Evolutionary conservation across 306 rosid species (phyloP).

Genomic region (Lathyrus tuberosus): DNA sequence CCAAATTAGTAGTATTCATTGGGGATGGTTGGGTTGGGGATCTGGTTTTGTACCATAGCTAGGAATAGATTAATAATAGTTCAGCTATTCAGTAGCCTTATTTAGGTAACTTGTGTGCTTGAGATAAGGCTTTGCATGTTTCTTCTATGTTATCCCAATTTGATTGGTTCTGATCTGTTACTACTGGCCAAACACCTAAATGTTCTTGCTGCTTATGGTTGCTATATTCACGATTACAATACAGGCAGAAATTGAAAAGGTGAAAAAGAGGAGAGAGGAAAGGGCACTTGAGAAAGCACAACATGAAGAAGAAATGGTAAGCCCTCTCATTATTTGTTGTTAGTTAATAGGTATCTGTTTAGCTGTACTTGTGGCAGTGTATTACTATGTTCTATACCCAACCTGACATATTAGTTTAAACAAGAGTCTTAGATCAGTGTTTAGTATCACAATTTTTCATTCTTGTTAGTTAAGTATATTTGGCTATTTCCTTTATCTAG

Average conservation of each 20-base stretch:
- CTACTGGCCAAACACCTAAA: slow-evolving; percentile 16
- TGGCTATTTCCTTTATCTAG: slow-evolving; percentile 14
- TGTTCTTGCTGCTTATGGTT: slow-evolving; percentile 14
- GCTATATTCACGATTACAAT: slow-evolving; percentile 36
- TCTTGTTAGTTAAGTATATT: background rate
- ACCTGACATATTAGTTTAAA: slow-evolving; percentile 4
- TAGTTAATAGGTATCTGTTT: slow-evolving; percentile 12
- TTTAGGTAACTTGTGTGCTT: slow-evolving; percentile 2
- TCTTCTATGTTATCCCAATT: slow-evolving; percentile 27
- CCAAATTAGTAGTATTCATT: background rate
- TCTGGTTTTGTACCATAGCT: slow-evolving; percentile 23
- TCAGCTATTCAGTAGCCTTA: slow-evolving; percentile 16
- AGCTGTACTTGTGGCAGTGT: slow-evolving; percentile 1
- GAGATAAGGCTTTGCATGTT: slow-evolving; percentile 12
- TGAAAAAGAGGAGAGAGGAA: slow-evolving; percentile 98
- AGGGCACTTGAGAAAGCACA: slow-evolving; percentile 96
- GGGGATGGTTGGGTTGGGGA: slow-evolving; percentile 5
- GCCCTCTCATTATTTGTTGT: slow-evolving; percentile 32
- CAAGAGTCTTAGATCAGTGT: slow-evolving; percentile 11
- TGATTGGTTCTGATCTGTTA: slow-evolving; percentile 22
- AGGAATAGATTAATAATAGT: slow-evolving; percentile 3
- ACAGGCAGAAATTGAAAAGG: slow-evolving; percentile 96
- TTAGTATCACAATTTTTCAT: slow-evolving; percentile 17
- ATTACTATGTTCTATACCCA: slow-evolving; percentile 13
- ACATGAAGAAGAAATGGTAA: slow-evolving; percentile 97